Base-by-base conservation (phyloP, 1,284 basidiomycete genomes). In the Austropuccinia psidii region DNA sequence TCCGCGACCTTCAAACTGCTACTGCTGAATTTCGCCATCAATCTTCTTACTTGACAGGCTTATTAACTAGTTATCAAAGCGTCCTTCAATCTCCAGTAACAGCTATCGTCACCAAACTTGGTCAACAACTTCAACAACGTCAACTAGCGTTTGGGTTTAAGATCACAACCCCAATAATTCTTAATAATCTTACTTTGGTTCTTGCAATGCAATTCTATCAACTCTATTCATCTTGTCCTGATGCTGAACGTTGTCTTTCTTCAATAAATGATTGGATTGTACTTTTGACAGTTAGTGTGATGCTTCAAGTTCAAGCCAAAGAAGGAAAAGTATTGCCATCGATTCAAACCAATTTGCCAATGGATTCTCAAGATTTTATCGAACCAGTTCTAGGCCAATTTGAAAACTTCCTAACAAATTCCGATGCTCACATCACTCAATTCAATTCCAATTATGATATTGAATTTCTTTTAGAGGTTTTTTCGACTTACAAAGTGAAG, bases 121-220 rank as follows among this genome's bases (percentile, higher is more conserved):
- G n/a, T n/a, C 60, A 45, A 21, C n/a, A 15, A 65, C 62, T 47
- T 13, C 35, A 54, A 5, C 21, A 68, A 57, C 65, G 55, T n/a
- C 68, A 72, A 31, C 52, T 73, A 21, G 33, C 43, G 35, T 73
- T 73, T 21, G 47, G 55, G 21, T 57, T 73, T 33, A 55, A 73
- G 47, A 62, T 73, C 50, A 73, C 70, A n/a, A 62, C 60, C 13
- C 70, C 70, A 35, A 52, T 64, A 35, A 73, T 73, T n/a, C 57
- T 64, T 19, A 64, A 73, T 29, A 73, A 73, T 52, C 24, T 73
- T 33, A 52, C 60, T 3, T 33, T 73, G 70, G 41, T 62, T 13
- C 37, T 64, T 21, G 70, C 50, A 19, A 64, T 43, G 60, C 70
- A 73, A 29, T 57, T 73, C 13, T 62, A 72, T 47, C 33, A 60